Percentiles rank a stretch among this genome's conserved stretches.
Evolutionary conservation across 257 asterid genomes (phyloP).

Genomic region (Marsdenia floribunda): DNA sequence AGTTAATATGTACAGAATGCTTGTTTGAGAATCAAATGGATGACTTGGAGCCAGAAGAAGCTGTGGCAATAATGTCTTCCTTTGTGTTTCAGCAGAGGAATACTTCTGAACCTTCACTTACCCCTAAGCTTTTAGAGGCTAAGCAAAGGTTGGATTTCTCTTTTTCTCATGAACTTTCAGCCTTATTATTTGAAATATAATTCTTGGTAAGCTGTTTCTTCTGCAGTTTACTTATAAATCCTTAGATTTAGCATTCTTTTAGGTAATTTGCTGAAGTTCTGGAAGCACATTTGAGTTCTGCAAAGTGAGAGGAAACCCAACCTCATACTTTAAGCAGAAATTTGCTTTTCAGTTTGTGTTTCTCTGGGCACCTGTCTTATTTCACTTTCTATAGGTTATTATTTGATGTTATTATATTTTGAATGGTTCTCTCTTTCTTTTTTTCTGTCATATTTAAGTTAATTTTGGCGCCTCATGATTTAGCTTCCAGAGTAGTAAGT

Average conservation of each 20-base stretch:
- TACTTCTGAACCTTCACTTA: conserved; percentile 82
- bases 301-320: neutral
- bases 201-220: too few relatives aligned
- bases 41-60: conserved; percentile 97
- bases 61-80: conserved; percentile 97
- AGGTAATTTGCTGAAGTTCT: neutral
- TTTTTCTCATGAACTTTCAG: neutral
- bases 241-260: too few relatives aligned
- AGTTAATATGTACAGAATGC: conserved; percentile 91
- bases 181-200: too few relatives aligned
- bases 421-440: neutral
- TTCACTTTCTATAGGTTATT: neutral
- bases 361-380: neutral
- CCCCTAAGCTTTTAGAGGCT: conserved; percentile 80
- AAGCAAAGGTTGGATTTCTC: conserved; percentile 43
- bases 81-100: conserved; percentile 95
- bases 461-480: neutral
- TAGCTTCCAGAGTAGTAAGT: neutral
- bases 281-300: neutral
- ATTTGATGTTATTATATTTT: neutral
- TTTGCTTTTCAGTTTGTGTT: neutral
- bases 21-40: conserved; percentile 94
- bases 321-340: neutral
- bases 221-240: too few relatives aligned
- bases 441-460: neutral